These are phyloP conservation scores for Nepenthes mirabilis DNA, from an alignment of 148 eudicot species.

Conservation along the genomic window DNA sequence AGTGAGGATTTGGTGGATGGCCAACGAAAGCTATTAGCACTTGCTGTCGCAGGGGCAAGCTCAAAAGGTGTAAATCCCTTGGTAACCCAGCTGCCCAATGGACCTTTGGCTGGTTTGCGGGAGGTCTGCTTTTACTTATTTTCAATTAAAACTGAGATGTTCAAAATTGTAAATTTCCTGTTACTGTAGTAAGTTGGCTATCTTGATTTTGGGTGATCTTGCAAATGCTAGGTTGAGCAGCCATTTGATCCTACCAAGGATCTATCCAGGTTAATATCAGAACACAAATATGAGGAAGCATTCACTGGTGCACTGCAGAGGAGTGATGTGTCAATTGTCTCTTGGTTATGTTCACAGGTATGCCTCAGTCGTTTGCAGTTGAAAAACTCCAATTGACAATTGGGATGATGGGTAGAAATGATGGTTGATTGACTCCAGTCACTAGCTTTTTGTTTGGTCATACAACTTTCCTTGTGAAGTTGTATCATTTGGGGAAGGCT, in stretches of 20 bases:
- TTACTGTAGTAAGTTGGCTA: background rate
- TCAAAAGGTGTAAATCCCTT: slow-evolving; percentile 47
- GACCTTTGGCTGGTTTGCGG: slow-evolving; percentile 64
- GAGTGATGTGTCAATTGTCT: slow-evolving; percentile 82
- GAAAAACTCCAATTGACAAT: background rate
- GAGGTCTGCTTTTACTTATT: slow-evolving; percentile 32
- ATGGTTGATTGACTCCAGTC: background rate
- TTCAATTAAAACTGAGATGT: background rate
- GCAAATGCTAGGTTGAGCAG: slow-evolving; percentile 55
- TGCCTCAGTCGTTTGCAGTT: background rate
- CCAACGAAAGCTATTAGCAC: slow-evolving; percentile 76
- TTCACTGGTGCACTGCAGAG: slow-evolving; percentile 89
- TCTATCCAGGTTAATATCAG: slow-evolving; percentile 68
- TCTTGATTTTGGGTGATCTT: slow-evolving; percentile 3
- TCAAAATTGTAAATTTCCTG: no score
- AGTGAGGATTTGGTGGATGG: slow-evolving; percentile 77
- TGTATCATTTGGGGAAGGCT: background rate
- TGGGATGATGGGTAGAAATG: background rate
- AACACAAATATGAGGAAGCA: slow-evolving; percentile 84
- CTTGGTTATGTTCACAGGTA: slow-evolving; percentile 99
- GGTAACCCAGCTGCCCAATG: slow-evolving; percentile 63
- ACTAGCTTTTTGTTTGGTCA: no score
- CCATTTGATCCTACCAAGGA: slow-evolving; percentile 80
- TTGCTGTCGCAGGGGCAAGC: slow-evolving; percentile 69
- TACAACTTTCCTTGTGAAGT: background rate